Evolutionary conservation across 805 yeast genomes (phyloP), one percentile per base, ranked within the genome.

Genomic region (Saturnispora mendoncae): DNA sequence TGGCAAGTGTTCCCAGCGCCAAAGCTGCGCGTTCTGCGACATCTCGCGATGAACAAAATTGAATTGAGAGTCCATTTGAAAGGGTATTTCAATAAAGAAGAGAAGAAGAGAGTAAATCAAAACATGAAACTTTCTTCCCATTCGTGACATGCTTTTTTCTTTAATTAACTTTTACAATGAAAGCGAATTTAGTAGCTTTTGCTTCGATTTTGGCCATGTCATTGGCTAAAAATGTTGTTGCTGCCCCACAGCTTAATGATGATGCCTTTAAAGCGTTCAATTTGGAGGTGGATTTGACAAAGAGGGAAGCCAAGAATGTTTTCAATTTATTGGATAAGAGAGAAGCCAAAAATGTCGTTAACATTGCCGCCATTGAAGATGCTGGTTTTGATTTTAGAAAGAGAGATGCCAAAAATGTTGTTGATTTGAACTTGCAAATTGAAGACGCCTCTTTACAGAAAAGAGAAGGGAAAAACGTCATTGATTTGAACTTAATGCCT

Each of bases 401-500:
- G 50, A 40, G 42, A 20, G 44, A 36, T 13, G 35, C 45, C n/a
- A 39, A 39, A 36, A 49, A 51, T 21, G 33, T 53, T 10, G 51
- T 39, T 12, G 36, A 44, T 29, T 15, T 52, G 17, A 39, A 51
- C 13, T 26, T 54, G 21, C 24, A 30, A 15, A 20, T 54, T 10
- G 54, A 49, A 19, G 53, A 43, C 20, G 33, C 38, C 3, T 44
- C 34, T 7, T 23, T 49, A 9, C 19, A 12, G 6, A 52, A 54
- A 34, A 48, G 56, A 44, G 54, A 51, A 9, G 45, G 49, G 7
- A 53, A 53, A 20, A 50, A 49, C 31, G 49, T 53, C 7, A 43
- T 44, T 6, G 26, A 34, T 32, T 23, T 54, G 15, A 39, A 49
- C n/a, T 26, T 54, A 6, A 42, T 42, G 9, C 53, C 53, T 8